These are phyloP conservation scores for Macrolepiota fuliginosa DNA, from an alignment of 768 basidiomycete genomes.

Conservation along the genomic window DNA sequence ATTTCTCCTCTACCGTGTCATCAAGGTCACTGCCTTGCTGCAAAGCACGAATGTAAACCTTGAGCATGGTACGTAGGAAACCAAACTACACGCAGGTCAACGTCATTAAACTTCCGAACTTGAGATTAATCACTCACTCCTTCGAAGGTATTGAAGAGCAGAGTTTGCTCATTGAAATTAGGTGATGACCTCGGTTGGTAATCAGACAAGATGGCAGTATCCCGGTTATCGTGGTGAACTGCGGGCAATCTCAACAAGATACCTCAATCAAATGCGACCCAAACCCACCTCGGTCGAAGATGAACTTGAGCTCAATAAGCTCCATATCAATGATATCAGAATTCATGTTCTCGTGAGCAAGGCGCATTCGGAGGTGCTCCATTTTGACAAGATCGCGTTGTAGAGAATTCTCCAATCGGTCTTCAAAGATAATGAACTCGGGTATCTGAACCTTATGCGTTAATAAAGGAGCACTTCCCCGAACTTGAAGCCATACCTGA, in stretches of 20 bases:
- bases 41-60: constrained; percentile 74
- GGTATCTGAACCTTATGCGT: constrained; percentile 51
- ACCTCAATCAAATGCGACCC: not conserved
- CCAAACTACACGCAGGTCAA: constrained; percentile 42
- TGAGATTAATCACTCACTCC: constrained; percentile 45
- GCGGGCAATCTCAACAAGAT: constrained; percentile 9
- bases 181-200: constrained; percentile 62
- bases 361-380: constrained; percentile 82
- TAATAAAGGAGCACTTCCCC: not conserved
- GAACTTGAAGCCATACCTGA: constrained; percentile 42
- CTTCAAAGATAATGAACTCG: constrained; percentile 81
- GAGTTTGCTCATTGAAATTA: constrained; percentile 64
- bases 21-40: constrained; percentile 80
- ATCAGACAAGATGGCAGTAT: constrained; percentile 73
- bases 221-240: constrained; percentile 87
- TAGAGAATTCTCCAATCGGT: constrained; percentile 78
- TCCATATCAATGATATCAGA: constrained; percentile 80
- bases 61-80: constrained; percentile 73
- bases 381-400: constrained; percentile 81
- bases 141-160: constrained; percentile 59
- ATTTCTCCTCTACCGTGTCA: constrained; percentile 77
- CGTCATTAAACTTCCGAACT: constrained; percentile 1
- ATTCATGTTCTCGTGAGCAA: constrained; percentile 69
- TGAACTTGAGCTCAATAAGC: constrained; percentile 79
- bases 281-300: constrained; percentile 68